Conservation (phyloP, 352 stramenopile species). For the Pythium diclinum region DNA sequence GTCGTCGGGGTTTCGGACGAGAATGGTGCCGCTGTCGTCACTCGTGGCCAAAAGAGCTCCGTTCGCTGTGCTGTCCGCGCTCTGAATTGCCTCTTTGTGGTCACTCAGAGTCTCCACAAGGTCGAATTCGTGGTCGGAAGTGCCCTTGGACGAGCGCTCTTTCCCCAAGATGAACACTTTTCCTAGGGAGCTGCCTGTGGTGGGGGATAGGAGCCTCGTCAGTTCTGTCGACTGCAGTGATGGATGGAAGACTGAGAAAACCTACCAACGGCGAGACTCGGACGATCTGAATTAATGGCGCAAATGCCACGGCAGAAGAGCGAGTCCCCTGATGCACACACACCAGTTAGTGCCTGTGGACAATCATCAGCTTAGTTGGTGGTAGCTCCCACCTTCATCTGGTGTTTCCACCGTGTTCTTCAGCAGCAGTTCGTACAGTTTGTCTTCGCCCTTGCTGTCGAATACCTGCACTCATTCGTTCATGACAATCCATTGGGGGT, state of each 20-base stretch:
- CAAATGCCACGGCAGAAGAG: slow-evolving; percentile 66
- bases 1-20: slow-evolving; percentile 50
- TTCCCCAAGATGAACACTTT: slow-evolving; percentile 58
- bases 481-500: neutral
- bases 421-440: slow-evolving; percentile 50
- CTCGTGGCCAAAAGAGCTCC: slow-evolving; percentile 47
- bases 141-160: slow-evolving; percentile 47
- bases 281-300: slow-evolving; percentile 44
- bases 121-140: slow-evolving; percentile 48
- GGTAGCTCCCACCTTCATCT: slow-evolving; percentile 37
- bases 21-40: slow-evolving; percentile 56
- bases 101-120: slow-evolving; percentile 54
- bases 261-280: slow-evolving; percentile 50
- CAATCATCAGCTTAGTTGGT: neutral
- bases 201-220: neutral
- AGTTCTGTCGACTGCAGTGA: neutral
- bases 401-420: slow-evolving; percentile 45
- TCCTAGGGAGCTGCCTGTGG: slow-evolving; percentile 49
- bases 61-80: slow-evolving; percentile 44
- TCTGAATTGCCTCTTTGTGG: slow-evolving; percentile 56
- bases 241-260: neutral
- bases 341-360: neutral
- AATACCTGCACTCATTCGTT: slow-evolving; percentile 41
- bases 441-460: slow-evolving; percentile 51
- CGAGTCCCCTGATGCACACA: slow-evolving; percentile 28